Conservation (phyloP, 2,329 filamentous ascomycete genomes). For the Ophiostoma himal-ulmi region DNA sequence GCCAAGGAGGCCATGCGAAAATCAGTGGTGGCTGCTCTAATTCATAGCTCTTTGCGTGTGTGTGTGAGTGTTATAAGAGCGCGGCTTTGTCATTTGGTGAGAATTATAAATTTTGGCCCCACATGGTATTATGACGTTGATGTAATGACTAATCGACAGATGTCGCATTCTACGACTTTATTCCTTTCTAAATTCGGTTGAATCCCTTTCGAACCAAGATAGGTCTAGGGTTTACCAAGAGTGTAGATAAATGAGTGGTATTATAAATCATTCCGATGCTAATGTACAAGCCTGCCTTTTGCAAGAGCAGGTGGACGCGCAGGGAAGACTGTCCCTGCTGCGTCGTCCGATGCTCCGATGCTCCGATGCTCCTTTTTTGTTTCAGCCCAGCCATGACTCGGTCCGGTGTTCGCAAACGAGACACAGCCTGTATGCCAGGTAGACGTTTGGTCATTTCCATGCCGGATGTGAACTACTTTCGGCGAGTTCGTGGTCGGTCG, state of each 20-base stretch:
- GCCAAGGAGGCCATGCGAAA: slow-evolving; percentile 11
- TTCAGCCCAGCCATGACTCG: background rate
- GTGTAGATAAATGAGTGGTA: slow-evolving; percentile 21
- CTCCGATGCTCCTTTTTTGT: background rate
- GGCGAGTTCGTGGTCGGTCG: background rate
- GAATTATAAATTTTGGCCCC: background rate
- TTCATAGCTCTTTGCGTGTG: background rate
- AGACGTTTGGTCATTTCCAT: too few species aligned
- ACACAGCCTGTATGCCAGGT: background rate
- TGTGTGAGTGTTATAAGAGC: background rate
- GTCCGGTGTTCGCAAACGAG: background rate
- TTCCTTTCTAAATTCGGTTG: background rate
- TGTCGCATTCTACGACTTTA: background rate
- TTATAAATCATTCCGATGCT: slow-evolving; percentile 18
- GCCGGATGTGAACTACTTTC: too few species aligned
- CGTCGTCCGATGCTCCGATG: background rate
- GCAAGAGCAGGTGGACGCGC: background rate
- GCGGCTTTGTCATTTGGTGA: background rate
- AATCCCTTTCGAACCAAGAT: background rate
- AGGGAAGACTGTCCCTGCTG: background rate
- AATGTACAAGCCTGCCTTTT: slow-evolving; percentile 23
- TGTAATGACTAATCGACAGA: background rate
- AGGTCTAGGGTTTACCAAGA: background rate
- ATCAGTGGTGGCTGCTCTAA: background rate
- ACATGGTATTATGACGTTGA: slow-evolving; percentile 5